Evolutionary conservation across 805 yeast species (phyloP), one percentile per base, ranked within the genome.

Genomic region (Suhomyces emberorum): DNA sequence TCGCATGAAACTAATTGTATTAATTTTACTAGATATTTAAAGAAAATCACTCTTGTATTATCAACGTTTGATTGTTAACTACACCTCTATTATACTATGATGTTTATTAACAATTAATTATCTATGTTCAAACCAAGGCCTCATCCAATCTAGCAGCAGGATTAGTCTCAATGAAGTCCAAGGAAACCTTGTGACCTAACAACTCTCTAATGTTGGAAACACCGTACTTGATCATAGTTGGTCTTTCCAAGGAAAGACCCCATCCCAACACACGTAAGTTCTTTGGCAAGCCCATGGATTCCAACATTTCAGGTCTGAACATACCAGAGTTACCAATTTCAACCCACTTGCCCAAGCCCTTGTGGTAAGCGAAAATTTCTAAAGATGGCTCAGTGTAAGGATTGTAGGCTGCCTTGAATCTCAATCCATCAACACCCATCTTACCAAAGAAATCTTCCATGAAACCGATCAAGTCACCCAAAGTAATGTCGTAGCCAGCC

Each of bases 221-320:
- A 42, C 83, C 95, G 59, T 93, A 93, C 69, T 91, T 93, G 64
- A 93, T 93, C 99, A 93, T 93, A 21, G 99, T 93, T 46, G 99
- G 99, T 70, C 99, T 83, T 69, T 93, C 99, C 60, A 93, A 75
- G 16, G 95, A 84, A 53, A 93, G 74, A 56, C 99, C 99, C 88
- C 95, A 93, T 44, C 99, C 99, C 48, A 88, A 76, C 9, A 91
- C 98, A 61, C 97, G 77, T 70, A 95, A 65, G 59, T 87, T 84
- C 70, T 82, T 82, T 42, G 98, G 98, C 56, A 93, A 76, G 23
- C 99, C 99, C 98, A 93, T 91, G 30, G 96, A 71, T 69, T 88
- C 96, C 60, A 95, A 75, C 99, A 93, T 93, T 70, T 93, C 99
- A 10, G 99, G 98, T 69, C 99, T 82, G 76, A 93, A 93, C 96